Base-by-base conservation (phyloP, 805 yeast species). In the Saturnispora diversa region DNA sequence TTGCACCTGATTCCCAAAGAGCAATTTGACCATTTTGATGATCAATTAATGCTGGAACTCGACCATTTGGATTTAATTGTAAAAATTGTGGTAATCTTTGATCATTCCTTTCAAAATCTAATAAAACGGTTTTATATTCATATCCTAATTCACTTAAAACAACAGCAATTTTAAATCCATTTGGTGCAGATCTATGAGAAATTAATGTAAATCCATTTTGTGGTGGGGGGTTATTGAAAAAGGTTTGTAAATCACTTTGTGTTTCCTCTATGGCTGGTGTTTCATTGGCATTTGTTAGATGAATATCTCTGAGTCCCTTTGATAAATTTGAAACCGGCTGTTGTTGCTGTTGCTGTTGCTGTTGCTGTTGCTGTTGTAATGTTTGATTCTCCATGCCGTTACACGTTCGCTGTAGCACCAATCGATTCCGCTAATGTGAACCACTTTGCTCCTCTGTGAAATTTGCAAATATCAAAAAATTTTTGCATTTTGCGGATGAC, bases 1-100 rank as follows among this genome's bases (percentile, higher is more conserved):
- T 87, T 21, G 97, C 88, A 3, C 97, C 97, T 0, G 94, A 81
- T 63, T 88, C 97, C 97, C 97, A 88, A 22, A 88, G 72, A 2
- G 94, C 72, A 24, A 84, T 72, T 55, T 33, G 33, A 12, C 35
- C 39, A 55, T 75, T 75, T 44, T 73, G 74, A 59, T 90, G 97
- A 60, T 88, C 97, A 40, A 90, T 84, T 40, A 88, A 70, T 2
- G 96, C 94, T 4, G 97, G 97, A 6, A 88, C 94, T 46, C 97
- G 70, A 3, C 96, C 97, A 60, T 90, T 90, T 21, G 97, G 97
- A 60, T 88, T 90, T 46, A 88, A 80, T n/a, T 86, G 72, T 15
- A 88, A 87, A 53, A 88, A 88, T 59, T 87, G 94, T 0, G 97
- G 96, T 2, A 94, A 84, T 47, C 95, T 66, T 59, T 88, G 96